Base-by-base conservation (phyloP, 495 filamentous ascomycete genomes). In the Xylaria sp. region DNA sequence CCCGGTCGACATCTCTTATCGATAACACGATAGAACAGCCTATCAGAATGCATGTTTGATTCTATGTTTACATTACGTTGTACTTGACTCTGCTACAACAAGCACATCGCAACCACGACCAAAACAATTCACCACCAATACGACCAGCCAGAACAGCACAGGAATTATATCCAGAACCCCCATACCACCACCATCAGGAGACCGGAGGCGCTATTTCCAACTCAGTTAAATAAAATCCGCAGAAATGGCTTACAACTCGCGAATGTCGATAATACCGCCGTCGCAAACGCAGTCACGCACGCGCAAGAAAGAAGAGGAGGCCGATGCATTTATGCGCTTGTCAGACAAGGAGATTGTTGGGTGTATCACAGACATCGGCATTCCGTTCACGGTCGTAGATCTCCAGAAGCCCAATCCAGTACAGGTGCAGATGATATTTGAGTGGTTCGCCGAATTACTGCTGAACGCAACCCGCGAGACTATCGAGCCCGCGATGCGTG, bases 301-400 rank as follows among this genome's bases (percentile, higher is more conserved):
- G 68, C 82, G 85, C 75, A 91, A 89, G 79, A 92, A 92, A 82
- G 92, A 93, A 78, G 91, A 93, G 71, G 93, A 95, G 70, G 89
- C 88, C 72, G 94, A 97, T 84, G 91, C 93, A 29, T 90, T 96
- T 82, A 97, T 97, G 93, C 90, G 91, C 71, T 84, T 97, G 80
- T 80, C 86, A 24, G 94, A 98, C 77, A 88, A 87, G 74, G 96
- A 98, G 79, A 98, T 99, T 66, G 93, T 94, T 75, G 94, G 92
- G 76, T 99, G 96, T 81, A 97, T 99, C 84, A 95, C 90, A 80
- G 96, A 98, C 78, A 96, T 98, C 68, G 95, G 94, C 57, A 92
- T 99, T 64, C 88, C 88, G 5, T 97, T 98, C 80, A 91, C 88
- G 2, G 83, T 92, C n/a, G 91, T 92, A 71, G 96, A 99, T 82